phyloP scores from a whole-genome alignment of 441 rosid genomes.

The Flueggea neowawraea region DNA sequence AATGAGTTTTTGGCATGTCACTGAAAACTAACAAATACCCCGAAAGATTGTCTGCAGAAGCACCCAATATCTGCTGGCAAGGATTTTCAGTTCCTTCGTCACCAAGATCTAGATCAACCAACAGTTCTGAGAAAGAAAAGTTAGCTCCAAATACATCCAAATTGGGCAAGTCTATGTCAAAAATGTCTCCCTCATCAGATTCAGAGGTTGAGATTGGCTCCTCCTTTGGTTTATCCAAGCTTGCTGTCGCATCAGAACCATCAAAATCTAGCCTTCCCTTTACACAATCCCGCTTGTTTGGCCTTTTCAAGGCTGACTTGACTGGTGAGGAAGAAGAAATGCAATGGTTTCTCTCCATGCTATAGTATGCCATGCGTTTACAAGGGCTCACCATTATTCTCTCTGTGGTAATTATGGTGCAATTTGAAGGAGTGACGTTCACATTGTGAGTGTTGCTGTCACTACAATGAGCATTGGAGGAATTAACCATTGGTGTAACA shows the following conservation, averaged over 20 bases:
- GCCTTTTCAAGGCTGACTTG: constrained; percentile 40
- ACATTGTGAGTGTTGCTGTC: constrained; percentile 31
- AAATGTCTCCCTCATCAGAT: constrained; percentile 54
- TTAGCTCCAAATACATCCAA: constrained; percentile 60
- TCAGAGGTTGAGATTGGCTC: constrained; percentile 47
- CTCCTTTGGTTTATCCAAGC: constrained; percentile 21
- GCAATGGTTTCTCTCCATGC: constrained; percentile 60
- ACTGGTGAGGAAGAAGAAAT: constrained; percentile 57
- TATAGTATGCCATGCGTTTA: constrained; percentile 52
- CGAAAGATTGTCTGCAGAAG: constrained; percentile 35
- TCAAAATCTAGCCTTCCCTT: constrained; percentile 76
- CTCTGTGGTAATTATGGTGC: constrained; percentile 68
- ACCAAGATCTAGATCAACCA: constrained; percentile 70
- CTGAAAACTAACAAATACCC: constrained; percentile 41
- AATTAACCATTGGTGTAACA: constrained; percentile 27
- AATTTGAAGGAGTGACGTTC: constrained; percentile 45
- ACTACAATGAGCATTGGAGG: constrained; percentile 30
- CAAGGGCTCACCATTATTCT: constrained; percentile 70
- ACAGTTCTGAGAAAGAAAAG: constrained; percentile 66
- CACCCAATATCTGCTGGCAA: constrained; percentile 30
- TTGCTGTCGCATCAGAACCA: constrained; percentile 41
- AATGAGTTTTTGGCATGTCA: neutral
- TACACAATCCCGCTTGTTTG: constrained; percentile 49
- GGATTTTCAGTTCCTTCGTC: constrained; percentile 35
- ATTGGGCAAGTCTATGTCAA: constrained; percentile 65